Evolutionary conservation across 306 rosid genomes (phyloP), one percentile per base, ranked within the genome.

Genomic region (Abrus pulchellus): DNA sequence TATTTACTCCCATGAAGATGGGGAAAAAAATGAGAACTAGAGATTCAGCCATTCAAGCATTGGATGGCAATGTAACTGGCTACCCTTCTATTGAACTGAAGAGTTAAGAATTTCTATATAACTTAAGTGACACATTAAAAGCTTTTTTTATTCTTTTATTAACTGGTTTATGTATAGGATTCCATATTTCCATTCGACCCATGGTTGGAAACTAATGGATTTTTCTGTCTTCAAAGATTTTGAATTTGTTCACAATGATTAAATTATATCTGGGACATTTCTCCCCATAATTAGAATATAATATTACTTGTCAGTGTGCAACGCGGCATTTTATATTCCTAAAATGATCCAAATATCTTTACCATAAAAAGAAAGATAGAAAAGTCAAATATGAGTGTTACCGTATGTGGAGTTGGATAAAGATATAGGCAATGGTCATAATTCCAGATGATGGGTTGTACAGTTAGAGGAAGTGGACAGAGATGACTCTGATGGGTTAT

Each of bases 401-500:
- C 99, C 98, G 94, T 86, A 36, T 93, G 96, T 28, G 98, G 99
- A 75, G 95, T 91, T 65, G 99, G 98, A 89, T 93, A 93, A 61
- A 93, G 97, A 88, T 91, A 78, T 33, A 95, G 98, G 61, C 86
- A 72, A 68, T 95, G 98, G 76, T 95, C 98, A 40, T 90, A 93
- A 77, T 93, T 95, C 99, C 99, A 95, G 75, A 93, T 83, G 76
- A 95, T 90, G 44, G 97, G 98, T 86, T 93, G 96, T 38, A 88
- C 91, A 40, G 73, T 75, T 67, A 93, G 88, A 74, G 99, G 94
- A 43, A 93, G 93, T 32, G 99, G 98, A 64, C 98, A 93, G 64
- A 93, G 99, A 92, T 95, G 99, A 80, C 97, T 91, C 89, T 95
- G 98, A 79, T 95, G 98, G 72, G 95, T 86, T 83, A 95, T 91